Conservation (phyloP, 2,329 filamentous ascomycete genomes). For the Aspergillus bombycis region DNA sequence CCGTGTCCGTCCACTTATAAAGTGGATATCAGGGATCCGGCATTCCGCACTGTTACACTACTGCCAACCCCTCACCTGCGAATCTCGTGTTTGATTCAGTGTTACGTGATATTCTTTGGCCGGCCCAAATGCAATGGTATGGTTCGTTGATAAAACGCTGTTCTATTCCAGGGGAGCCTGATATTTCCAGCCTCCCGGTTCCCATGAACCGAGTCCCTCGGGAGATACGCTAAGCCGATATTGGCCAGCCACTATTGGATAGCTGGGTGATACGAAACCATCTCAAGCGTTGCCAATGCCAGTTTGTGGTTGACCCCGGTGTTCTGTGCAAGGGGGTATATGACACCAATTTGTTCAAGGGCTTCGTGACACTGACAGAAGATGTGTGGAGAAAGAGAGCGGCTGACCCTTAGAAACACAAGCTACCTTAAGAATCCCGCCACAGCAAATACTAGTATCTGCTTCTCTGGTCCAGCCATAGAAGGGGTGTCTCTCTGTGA, state of each 20-base stretch:
- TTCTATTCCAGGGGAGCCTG: not conserved
- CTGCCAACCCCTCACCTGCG: not conserved
- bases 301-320: no score
- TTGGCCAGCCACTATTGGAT: not conserved
- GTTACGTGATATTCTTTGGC: not conserved
- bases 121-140: not conserved
- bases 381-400: no score
- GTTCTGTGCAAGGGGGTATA: no score
- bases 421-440: no score
- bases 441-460: no score
- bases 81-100: not conserved
- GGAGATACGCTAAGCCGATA: not conserved
- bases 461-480: no score
- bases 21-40: not conserved
- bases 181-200: not conserved
- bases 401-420: no score
- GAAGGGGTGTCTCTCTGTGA: no score
- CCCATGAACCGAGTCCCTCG: not conserved
- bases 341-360: no score
- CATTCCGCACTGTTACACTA: not conserved
- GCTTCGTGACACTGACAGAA: no score
- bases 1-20: not conserved
- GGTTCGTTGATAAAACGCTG: not conserved
- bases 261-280: no score
- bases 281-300: no score